Evolutionary conservation across 2,329 filamentous ascomycete species (phyloP).

Genomic region (Lasiodiplodia citricola): DNA sequence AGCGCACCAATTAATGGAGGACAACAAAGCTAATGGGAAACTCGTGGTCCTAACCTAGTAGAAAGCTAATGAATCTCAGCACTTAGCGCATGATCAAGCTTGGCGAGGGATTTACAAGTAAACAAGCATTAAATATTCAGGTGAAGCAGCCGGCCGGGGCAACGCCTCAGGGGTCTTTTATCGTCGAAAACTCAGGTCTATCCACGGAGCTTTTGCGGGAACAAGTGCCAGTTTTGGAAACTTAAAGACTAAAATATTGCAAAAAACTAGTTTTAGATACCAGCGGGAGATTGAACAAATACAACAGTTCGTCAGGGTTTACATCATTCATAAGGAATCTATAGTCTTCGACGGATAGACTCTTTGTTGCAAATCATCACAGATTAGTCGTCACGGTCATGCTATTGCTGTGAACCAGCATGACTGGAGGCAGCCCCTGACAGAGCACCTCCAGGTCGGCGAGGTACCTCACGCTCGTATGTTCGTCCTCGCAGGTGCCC

Average conservation of each 20-base stretch:
- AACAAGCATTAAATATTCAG: neutral
- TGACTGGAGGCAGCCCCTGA: constrained; percentile 73
- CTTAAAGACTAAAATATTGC: no score
- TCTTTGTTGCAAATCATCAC: constrained; percentile 38
- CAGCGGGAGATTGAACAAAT: neutral
- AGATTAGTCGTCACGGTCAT: constrained; percentile 86
- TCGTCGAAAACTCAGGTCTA: neutral
- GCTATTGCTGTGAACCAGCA: constrained; percentile 84
- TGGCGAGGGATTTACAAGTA: neutral
- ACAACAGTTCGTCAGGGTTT: neutral
- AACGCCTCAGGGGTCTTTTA: neutral
- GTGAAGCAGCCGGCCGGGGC: neutral
- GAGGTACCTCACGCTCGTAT: constrained; percentile 74
- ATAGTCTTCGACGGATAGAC: neutral
- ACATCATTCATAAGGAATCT: no score
- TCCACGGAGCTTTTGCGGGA: no score
- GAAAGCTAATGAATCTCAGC: neutral
- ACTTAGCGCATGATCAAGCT: neutral
- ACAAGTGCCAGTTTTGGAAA: no score
- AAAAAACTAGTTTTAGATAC: neutral
- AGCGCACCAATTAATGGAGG: constrained; percentile 54
- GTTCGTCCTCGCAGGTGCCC: constrained; percentile 73
- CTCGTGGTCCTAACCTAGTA: constrained; percentile 46
- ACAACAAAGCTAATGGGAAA: constrained; percentile 51
- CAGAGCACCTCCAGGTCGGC: constrained; percentile 80